Conservation (phyloP, 2,329 filamentous ascomycete species). For the Neophaeococcomyces mojaviensis region DNA sequence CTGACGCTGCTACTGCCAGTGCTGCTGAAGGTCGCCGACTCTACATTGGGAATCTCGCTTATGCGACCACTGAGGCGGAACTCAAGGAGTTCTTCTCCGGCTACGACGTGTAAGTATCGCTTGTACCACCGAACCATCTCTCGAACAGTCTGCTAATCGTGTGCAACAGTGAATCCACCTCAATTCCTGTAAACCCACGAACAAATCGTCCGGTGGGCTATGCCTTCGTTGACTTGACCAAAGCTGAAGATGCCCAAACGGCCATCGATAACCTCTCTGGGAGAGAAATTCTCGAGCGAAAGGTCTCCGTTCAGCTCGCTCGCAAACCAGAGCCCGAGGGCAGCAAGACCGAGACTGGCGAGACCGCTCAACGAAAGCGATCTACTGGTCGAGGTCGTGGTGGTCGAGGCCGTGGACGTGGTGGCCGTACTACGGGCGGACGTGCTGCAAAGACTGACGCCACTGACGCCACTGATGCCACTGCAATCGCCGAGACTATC, state of each 20-base stretch:
- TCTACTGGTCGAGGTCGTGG: constrained; percentile 53
- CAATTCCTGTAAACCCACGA: constrained; percentile 98
- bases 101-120: constrained; percentile 85
- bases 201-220: constrained; percentile 98
- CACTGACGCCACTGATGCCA: constrained; percentile 31
- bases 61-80: constrained; percentile 99
- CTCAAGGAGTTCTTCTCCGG: constrained; percentile 99
- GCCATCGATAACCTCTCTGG: constrained; percentile 93
- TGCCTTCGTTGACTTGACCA: constrained; percentile 96
- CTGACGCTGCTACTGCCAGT: constrained; percentile 90
- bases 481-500: constrained; percentile 40
- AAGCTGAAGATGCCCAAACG: constrained; percentile 86
- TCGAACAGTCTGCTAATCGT: constrained; percentile 5
- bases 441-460: constrained; percentile 52
- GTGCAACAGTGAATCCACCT: constrained; percentile 77
- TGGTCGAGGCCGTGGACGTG: constrained; percentile 53
- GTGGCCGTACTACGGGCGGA: constrained; percentile 61
- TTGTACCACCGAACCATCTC: constrained; percentile 9
- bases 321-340: constrained; percentile 85
- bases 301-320: constrained; percentile 97
- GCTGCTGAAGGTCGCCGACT: constrained; percentile 96
- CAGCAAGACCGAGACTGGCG: constrained; percentile 62
- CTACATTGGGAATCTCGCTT: constrained; percentile 99
- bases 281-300: constrained; percentile 95
- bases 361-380: constrained; percentile 53